Evolutionary conservation across 257 asterid genomes (phyloP).

Genomic region (Solanum chilense): DNA sequence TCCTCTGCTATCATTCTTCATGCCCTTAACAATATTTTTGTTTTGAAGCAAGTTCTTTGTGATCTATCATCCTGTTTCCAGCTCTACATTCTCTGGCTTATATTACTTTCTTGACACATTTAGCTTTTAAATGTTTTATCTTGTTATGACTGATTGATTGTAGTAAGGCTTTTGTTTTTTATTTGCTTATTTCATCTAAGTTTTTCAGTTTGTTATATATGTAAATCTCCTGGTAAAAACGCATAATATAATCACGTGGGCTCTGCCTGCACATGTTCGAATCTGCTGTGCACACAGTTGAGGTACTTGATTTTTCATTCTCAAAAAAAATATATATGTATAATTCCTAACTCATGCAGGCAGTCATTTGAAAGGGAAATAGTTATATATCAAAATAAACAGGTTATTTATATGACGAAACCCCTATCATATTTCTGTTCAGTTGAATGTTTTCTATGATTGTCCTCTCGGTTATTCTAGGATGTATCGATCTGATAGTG

Average conservation of each 20-base stretch:
- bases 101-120: not conserved
- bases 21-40: not conserved
- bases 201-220: not conserved
- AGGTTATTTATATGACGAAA: not conserved
- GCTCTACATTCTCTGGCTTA: not conserved
- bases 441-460: not conserved
- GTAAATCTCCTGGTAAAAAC: not conserved
- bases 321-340: not conserved
- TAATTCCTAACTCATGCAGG: not conserved
- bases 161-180: not conserved
- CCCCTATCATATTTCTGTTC: not conserved
- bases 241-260: not conserved
- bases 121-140: not conserved
- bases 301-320: not conserved
- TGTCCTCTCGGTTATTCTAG: not conserved
- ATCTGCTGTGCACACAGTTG: not conserved
- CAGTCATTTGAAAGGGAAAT: not conserved
- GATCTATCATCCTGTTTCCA: not conserved
- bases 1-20: not conserved
- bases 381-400: not conserved
- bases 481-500: not conserved
- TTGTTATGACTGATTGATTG: not conserved
- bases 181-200: not conserved
- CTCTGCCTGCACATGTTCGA: not conserved
- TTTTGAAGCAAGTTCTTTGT: not conserved